These are phyloP conservation scores for Leccinum incarnatum DNA, from an alignment of 768 basidiomycete genomes.

Conservation along the genomic window DNA sequence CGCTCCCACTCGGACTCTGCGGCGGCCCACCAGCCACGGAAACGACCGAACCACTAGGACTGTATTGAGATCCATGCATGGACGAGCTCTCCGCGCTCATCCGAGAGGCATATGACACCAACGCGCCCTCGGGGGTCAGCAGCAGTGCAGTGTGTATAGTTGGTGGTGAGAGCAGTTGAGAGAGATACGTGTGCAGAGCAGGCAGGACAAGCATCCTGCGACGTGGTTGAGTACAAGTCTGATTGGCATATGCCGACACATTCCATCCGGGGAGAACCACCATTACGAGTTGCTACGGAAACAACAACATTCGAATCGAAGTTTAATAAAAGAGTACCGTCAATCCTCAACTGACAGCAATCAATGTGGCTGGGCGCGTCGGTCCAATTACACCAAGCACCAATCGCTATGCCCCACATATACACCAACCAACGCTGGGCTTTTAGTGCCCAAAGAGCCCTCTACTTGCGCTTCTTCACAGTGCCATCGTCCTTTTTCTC, in stretches of 20 bases:
- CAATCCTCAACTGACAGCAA: not conserved
- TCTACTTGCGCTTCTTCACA: slow-evolving; percentile 75
- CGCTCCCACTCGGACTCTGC: slow-evolving; percentile 12
- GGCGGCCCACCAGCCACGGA: slow-evolving; percentile 1
- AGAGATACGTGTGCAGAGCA: slow-evolving; percentile 61
- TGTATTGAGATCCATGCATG: not conserved
- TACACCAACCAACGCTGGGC: slow-evolving; percentile 8
- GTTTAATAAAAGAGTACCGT: slow-evolving; percentile 5
- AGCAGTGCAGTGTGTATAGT: slow-evolving; percentile 68
- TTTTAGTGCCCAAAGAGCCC: slow-evolving; percentile 4
- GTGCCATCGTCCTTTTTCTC: slow-evolving; percentile 68
- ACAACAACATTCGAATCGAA: slow-evolving; percentile 11
- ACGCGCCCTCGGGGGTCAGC: slow-evolving; percentile 70
- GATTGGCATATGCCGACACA: slow-evolving; percentile 4
- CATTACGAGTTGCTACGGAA: slow-evolving; percentile 22
- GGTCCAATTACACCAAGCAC: not conserved
- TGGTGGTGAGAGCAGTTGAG: slow-evolving; percentile 53
- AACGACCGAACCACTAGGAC: slow-evolving; percentile 4
- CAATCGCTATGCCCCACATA: slow-evolving; percentile 10
- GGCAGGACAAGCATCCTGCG: slow-evolving; percentile 65
- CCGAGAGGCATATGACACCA: slow-evolving; percentile 61
- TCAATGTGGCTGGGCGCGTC: slow-evolving; percentile 1
- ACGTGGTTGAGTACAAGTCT: slow-evolving; percentile 1
- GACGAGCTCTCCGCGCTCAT: slow-evolving; percentile 29
- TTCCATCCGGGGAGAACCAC: slow-evolving; percentile 10